Conservation (phyloP, 2,329 filamentous ascomycete species). For the Aspergillus flavus region DNA sequence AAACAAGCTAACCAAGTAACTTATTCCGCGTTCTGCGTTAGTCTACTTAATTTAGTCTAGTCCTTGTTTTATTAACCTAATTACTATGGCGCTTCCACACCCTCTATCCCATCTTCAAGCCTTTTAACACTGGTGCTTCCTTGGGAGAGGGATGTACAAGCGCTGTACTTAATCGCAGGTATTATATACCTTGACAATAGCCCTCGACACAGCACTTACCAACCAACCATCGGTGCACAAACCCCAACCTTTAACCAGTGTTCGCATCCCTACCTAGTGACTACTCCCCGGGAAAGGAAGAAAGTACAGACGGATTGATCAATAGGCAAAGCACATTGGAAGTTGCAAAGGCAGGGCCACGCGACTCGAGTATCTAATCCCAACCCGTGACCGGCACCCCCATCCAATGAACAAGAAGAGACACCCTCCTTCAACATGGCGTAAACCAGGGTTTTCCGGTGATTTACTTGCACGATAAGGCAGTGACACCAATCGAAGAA, state of each 20-base stretch:
- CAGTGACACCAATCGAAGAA: neutral
- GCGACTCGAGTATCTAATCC: neutral
- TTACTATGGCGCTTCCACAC: neutral
- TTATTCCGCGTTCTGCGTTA: neutral
- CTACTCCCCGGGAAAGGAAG: neutral
- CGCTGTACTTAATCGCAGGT: neutral
- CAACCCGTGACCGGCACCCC: neutral
- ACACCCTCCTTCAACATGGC: neutral
- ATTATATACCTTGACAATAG: neutral
- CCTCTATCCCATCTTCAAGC: neutral
- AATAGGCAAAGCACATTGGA: neutral
- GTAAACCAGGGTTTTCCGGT: neutral
- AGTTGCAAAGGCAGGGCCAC: neutral
- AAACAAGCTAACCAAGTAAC: slow-evolving; percentile 1
- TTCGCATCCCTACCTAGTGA: neutral
- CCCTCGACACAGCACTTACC: neutral
- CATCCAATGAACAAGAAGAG: neutral
- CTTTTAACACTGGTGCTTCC: neutral
- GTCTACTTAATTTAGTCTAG: neutral
- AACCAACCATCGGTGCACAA: neutral
- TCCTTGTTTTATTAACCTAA: neutral
- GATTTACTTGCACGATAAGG: neutral
- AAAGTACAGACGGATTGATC: neutral
- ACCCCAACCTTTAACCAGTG: neutral
- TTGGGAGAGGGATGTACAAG: neutral